phyloP scores from a whole-genome alignment of 139 green algal species.

The Ostreobium quekettii region DNA sequence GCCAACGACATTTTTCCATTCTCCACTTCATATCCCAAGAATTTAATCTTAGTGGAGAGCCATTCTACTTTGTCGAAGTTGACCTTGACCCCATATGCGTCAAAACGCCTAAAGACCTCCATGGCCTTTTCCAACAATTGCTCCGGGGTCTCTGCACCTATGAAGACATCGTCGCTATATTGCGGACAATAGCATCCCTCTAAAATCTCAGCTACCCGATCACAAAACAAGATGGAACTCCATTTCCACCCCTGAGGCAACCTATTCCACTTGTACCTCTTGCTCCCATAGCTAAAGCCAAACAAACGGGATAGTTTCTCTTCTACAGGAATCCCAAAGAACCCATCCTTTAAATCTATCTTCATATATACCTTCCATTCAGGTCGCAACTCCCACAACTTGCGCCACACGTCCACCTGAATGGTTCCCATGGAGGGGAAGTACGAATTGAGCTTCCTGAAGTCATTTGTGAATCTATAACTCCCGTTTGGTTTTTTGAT shows the following conservation, averaged over 20 bases:
- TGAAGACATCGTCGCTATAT: no score
- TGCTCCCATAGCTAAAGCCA: constrained; percentile 7
- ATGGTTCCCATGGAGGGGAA: not conserved
- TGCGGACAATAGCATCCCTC: no score
- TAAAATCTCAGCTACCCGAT: constrained; percentile 3
- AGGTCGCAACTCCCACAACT: not conserved
- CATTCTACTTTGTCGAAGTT: no score
- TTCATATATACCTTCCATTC: constrained; percentile 7
- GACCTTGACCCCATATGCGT: no score
- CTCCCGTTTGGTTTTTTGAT: constrained; percentile 8
- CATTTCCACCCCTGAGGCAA: constrained; percentile 6
- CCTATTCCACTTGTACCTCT: not conserved
- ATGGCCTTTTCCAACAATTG: no score
- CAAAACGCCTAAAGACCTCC: no score
- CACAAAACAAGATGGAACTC: not conserved
- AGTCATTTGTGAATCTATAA: constrained; percentile 12
- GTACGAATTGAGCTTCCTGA: constrained; percentile 10
- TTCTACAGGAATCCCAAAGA: constrained; percentile 10
- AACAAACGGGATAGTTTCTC: constrained; percentile 1
- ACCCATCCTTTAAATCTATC: constrained; percentile 16
- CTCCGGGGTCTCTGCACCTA: no score
- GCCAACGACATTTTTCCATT: no score
- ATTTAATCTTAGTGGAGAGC: no score
- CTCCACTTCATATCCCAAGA: no score
- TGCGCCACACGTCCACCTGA: not conserved